Conservation (phyloP, 805 yeast species). For the Myxozyma neotropica region DNA sequence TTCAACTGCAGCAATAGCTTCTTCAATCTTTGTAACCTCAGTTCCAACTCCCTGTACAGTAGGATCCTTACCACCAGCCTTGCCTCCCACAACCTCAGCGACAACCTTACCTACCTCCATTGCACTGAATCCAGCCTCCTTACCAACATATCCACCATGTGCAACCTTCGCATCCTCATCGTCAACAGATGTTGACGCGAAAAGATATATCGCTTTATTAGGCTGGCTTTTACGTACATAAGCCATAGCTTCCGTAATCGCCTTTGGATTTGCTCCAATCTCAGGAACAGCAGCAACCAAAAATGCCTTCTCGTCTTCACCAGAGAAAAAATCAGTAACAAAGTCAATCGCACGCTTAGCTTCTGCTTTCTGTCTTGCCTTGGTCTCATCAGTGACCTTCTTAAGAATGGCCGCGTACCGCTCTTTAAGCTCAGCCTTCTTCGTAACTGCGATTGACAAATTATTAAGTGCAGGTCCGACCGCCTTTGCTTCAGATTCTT, state of each 20-base stretch:
- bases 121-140: conserved; percentile 71
- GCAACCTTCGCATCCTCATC: conserved; percentile 70
- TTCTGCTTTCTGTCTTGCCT: conserved; percentile 86
- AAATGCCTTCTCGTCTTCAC: conserved; percentile 47
- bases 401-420: conserved; percentile 81
- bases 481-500: conserved; percentile 82
- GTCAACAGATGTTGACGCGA: conserved; percentile 59
- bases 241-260: conserved; percentile 89
- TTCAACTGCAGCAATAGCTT: conserved; percentile 73
- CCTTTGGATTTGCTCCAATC: conserved; percentile 85
- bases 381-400: conserved; percentile 81
- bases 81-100: conserved; percentile 82
- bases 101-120: conserved; percentile 70
- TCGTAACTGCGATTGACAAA: conserved; percentile 76
- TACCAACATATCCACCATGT: conserved; percentile 88
- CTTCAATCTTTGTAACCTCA: conserved; percentile 64
- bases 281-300: conserved; percentile 67
- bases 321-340: conserved; percentile 67
- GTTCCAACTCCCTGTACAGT: conserved; percentile 97
- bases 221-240: conserved; percentile 75
- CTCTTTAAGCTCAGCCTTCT: conserved; percentile 73
- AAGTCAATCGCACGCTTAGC: conserved; percentile 76
- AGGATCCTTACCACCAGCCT: conserved; percentile 97
- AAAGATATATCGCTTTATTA: conserved; percentile 73
- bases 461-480: conserved; percentile 82